Base-by-base conservation (phyloP, 768 basidiomycete genomes). In the Infundibulicybe gibba region DNA sequence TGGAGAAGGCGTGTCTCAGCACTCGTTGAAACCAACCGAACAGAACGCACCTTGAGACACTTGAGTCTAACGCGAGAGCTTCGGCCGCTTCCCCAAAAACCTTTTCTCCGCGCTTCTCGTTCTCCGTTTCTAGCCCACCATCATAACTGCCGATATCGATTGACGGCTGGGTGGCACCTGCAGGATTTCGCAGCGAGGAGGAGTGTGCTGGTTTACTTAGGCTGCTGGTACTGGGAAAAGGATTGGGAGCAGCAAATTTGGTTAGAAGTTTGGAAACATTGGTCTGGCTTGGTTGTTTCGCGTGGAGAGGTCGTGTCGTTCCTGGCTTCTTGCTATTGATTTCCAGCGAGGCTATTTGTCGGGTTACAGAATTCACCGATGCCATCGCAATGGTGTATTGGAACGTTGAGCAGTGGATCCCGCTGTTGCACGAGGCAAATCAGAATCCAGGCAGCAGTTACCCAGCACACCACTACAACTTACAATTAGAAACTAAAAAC, bases 101-200 rank as follows among this genome's bases (percentile, higher is more conserved):
- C 16, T 68, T 69, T 57, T 86, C 80, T n/a, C 87, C 87, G 50
- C 85, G 72, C 53, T 83, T 87, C 59, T 87, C 86, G 43, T 89
- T 84, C 53, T 97, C 95, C 31, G 81, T 69, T 67, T 97, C 94
- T n/a, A 97, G 78, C 2, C 94, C 94, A n/a, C 94, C 94, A 53
- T 99, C 95, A 63, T 99, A 99, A 40, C 71, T 77, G 21, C 95
- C 94, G 31, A 97, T 91, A 57, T 92, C 90, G 34, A 91, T 64
- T 9, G 62, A 50, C 5, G 64, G 50, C 38, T 69, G 68, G 19
- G 66, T 59, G 15, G 53, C 54, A 19, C 57, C 61, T 34, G 50
- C 52, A 21, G 66, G 73, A 55, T 74, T 65, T 58, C 75, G 70
- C 47, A 75, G 64, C 20, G 75, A 70, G 40, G 68, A 79, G 30